Conservation (phyloP, 192 early-diverging fungal genomes). For the Funneliformis geosporum region DNA sequence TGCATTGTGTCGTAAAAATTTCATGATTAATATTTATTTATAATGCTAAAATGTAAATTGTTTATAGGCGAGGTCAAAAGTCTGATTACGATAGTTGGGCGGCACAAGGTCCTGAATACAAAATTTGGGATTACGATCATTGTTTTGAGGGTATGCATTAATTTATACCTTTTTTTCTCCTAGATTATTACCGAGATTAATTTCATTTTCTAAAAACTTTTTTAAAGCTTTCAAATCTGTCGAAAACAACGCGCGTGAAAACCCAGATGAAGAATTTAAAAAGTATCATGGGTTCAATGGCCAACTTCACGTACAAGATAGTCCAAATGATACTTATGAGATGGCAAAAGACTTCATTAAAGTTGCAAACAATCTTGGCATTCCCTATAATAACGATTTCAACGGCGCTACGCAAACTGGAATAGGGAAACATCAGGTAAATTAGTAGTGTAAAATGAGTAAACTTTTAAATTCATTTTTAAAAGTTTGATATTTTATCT, state of each 20-base stretch:
- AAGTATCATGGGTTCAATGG: background rate
- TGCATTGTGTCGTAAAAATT: background rate
- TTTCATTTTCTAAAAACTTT: background rate
- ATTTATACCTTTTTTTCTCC: background rate
- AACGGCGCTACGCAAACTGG: background rate
- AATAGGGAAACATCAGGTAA: background rate
- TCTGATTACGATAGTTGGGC: background rate
- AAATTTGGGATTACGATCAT: conserved; percentile 7
- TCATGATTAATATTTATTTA: background rate
- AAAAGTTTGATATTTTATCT: background rate
- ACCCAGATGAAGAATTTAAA: background rate
- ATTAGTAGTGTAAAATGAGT: background rate
- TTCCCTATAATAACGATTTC: background rate
- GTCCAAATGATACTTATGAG: background rate
- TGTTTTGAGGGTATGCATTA: background rate
- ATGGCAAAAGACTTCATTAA: background rate
- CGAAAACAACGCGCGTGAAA: background rate
- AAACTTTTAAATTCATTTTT: no score
- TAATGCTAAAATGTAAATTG: background rate
- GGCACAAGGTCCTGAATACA: background rate
- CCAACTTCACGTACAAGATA: background rate
- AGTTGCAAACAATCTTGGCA: background rate
- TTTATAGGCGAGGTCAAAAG: background rate
- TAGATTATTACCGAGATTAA: background rate
- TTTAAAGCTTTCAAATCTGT: background rate